A percentile compares a stretch with the other conserved stretches of the same genome.
Conservation (phyloP, 129 eudicot genomes). For the Arctium lappa region DNA sequence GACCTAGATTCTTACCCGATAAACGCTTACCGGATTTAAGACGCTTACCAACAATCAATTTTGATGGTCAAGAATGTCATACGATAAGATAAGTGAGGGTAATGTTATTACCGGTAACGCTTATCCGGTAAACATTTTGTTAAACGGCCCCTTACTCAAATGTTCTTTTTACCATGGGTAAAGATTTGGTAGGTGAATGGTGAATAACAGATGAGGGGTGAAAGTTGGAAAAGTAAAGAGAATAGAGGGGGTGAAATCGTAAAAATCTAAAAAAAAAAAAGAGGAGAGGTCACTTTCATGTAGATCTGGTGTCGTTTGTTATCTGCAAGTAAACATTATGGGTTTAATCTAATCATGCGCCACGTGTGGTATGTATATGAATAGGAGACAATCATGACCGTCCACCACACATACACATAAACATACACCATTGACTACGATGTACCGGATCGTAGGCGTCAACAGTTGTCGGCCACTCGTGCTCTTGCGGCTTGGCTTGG, state of each 20-base stretch:
- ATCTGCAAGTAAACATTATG: conserved; percentile 34
- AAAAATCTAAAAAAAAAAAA: neutral
- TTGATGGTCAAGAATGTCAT: too few relatives aligned
- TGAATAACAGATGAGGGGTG: neutral
- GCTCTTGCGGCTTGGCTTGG: conserved; percentile 25
- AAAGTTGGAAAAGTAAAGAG: neutral
- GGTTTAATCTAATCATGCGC: conserved; percentile 21
- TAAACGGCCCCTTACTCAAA: too few relatives aligned
- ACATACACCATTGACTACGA: conserved; percentile 14
- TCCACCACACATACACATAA: conserved; percentile 10
- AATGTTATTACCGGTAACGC: too few relatives aligned
- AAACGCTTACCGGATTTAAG: too few relatives aligned
- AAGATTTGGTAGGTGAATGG: neutral
- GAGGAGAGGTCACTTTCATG: conserved; percentile 22
- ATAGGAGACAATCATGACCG: conserved; percentile 32
- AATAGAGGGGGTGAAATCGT: neutral
- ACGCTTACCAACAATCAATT: too few relatives aligned
- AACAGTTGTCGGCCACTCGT: conserved; percentile 42
- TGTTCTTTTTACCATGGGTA: neutral
- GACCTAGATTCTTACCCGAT: too few relatives aligned
- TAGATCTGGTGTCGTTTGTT: conserved; percentile 30
- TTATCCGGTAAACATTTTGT: too few relatives aligned
- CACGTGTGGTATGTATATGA: conserved; percentile 26
- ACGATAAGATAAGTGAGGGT: too few relatives aligned
- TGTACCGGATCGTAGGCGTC: conserved; percentile 12